Evolutionary conservation across 1,284 basidiomycete genomes (phyloP).

Genomic region (Sporisorium exsertum): DNA sequence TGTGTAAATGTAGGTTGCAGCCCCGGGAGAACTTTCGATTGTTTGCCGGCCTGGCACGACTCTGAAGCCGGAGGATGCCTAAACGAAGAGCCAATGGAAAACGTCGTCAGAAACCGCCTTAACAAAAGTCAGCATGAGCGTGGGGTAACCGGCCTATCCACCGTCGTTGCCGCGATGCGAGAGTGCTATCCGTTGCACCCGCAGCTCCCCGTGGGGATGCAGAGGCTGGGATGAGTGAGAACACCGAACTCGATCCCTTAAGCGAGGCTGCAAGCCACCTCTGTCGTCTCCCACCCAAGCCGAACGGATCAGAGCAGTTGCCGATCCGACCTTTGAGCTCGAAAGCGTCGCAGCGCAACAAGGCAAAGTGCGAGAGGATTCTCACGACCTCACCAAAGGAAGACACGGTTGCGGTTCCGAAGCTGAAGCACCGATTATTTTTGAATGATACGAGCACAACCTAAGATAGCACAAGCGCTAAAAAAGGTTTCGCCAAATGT

Average conservation of each 20-base stretch:
- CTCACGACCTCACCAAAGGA: neutral
- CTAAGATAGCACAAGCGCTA: neutral
- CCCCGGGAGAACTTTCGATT: neutral
- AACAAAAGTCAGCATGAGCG: conserved; percentile 5
- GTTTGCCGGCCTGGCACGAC: neutral
- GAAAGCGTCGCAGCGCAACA: neutral
- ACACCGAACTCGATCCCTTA: neutral
- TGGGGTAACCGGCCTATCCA: conserved; percentile 3
- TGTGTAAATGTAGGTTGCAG: no score
- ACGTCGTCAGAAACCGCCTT: neutral
- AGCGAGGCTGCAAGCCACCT: conserved; percentile 5
- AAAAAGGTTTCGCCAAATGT: neutral
- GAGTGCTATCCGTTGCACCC: neutral
- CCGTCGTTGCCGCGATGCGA: neutral
- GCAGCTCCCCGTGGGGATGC: neutral
- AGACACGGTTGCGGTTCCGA: neutral
- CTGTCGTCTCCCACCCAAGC: neutral
- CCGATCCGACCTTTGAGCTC: neutral
- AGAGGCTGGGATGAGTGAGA: neutral
- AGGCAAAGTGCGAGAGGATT: neutral
- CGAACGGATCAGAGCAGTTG: neutral
- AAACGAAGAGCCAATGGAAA: neutral
- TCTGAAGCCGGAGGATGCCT: neutral
- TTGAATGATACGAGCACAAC: neutral
- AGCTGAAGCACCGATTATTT: neutral